Base-by-base conservation (phyloP, 441 rosid genomes). In the Eutrema salsugineum region DNA sequence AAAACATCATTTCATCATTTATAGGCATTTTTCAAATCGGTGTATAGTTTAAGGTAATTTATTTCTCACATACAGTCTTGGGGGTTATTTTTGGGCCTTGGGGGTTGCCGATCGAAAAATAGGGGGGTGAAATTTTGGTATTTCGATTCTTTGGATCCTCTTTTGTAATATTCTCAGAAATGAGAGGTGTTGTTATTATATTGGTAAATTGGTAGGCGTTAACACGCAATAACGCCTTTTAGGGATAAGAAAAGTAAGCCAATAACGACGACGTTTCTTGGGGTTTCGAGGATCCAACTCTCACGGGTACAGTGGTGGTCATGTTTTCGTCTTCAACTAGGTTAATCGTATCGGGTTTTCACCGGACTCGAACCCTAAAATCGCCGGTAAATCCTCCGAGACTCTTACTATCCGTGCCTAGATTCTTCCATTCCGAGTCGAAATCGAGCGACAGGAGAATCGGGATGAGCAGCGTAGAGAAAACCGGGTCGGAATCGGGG, bases 241-340 rank as follows among this genome's bases (percentile, higher is more conserved):
- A 10, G n/a, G 2, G 19, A 20, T n/a, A 24, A 15, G 14, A n/a
- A 24, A 15, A 12, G 24, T 6, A 49, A 70, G 30, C 27, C 1
- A 3, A 11, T 5, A 4, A 72, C 72, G 66, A 20, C 66, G 27
- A 0, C 60, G 66, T 64, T 24, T 1, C 14, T 11, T 2, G 3
- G 30, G 24, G 46, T 5, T 46, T 44, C 5, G 42, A 16, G 40
- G 33, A 33, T 32, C n/a, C 0, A 0, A 46, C 54, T 10, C 30
- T 27, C 36, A 36, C 40, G 11, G 55, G 11, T 20, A 20, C 22
- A 20, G 22, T 27, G 12, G 61, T 10, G 38, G 32, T 32, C 11
- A 69, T 70, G 79, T 57, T 70, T 12, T 70, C 79, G 27, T 76
- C 79, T 49, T 64, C 79, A 1, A 24, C 70, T 42, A 76, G 76